Evolutionary conservation across 2,329 filamentous ascomycete species (phyloP).

Genomic region (Aspergillus nomiae): DNA sequence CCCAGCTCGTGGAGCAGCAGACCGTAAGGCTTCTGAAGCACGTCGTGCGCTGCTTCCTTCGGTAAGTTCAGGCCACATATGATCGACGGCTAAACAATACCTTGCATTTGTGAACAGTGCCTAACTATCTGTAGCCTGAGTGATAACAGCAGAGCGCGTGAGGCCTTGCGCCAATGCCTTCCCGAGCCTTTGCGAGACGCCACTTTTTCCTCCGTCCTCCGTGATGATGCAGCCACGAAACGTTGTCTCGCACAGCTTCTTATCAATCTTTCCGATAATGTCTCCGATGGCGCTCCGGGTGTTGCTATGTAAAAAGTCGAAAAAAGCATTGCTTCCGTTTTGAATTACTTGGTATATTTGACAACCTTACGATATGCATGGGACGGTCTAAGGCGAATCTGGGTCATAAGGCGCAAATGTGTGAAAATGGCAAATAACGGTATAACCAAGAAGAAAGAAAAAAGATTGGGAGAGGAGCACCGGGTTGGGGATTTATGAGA

Average conservation of each 20-base stretch:
- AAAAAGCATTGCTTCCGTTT: conserved; percentile 34
- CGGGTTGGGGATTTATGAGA: conserved; percentile 13
- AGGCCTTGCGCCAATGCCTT: conserved; percentile 92
- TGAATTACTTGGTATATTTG: conserved; percentile 36
- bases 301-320: conserved; percentile 41
- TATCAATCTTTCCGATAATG: conserved; percentile 92
- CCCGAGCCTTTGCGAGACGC: conserved; percentile 98
- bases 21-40: conserved; percentile 95
- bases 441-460: conserved; percentile 12
- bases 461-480: conserved; percentile 7
- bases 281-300: conserved; percentile 56
- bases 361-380: conserved; percentile 44
- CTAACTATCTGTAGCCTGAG: conserved; percentile 65
- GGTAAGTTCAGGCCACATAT: conserved; percentile 58
- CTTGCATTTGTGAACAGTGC: conserved; percentile 2
- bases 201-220: conserved; percentile 93
- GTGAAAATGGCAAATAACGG: conserved; percentile 26
- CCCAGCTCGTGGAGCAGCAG: conserved; percentile 94
- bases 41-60: conserved; percentile 93
- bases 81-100: neutral
- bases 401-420: conserved; percentile 42
- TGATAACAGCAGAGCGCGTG: conserved; percentile 92
- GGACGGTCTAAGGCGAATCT: conserved; percentile 44
- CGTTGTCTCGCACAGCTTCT: conserved; percentile 94
- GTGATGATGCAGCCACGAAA: conserved; percentile 96